Evolutionary conservation across 2,329 filamentous ascomycete genomes (phyloP), one percentile per base, ranked within the genome.

Genomic region (Stenocarpella maydis): DNA sequence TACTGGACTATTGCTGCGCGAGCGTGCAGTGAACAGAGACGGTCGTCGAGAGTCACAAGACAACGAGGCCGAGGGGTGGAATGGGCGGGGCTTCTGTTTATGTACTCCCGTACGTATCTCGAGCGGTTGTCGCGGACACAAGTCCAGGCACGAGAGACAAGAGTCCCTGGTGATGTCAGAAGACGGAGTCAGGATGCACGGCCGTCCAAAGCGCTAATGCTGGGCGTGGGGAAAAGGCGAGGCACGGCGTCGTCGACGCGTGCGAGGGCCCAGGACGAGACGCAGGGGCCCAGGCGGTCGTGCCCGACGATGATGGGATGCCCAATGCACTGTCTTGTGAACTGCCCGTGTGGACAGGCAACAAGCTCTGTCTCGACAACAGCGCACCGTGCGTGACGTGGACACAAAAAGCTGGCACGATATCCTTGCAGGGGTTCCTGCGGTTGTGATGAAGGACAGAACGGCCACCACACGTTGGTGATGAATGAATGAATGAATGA

Each of bases 161-260:
- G 58, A 37, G 41, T 63, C 49, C 58, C 41, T 14, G 7, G 58
- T 63, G 58, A 63, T 63, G 41, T 63, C 58, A 63, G 58, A 63
- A 37, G 58, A 43, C 58, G 58, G 43, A 63, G 49, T 37, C 43
- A 49, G 58, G 58, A 63, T 63, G 58, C 58, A 63, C 43, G 58
- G 58, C 58, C 58, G 58, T 63, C 49, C 43, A 49, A 8, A 43
- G 43, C 43, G 58, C 58, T 63, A 37, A 49, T 10, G 43, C 28
- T 26, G 21, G 31, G n/a, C 41, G 34, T 47, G 26, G 28, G 37
- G n/a, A 34, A 19, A 12, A 63, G 34, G 58, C 58, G 58, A 63
- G 58, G 49, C 58, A 63, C 43, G 26, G 58, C 14, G 58, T 37
- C 28, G 28, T 34, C 26, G 12, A 63, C 58, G 58, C 58, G 28